Conservation (phyloP, 306 rosid genomes). For the Rosa lucieae region DNA sequence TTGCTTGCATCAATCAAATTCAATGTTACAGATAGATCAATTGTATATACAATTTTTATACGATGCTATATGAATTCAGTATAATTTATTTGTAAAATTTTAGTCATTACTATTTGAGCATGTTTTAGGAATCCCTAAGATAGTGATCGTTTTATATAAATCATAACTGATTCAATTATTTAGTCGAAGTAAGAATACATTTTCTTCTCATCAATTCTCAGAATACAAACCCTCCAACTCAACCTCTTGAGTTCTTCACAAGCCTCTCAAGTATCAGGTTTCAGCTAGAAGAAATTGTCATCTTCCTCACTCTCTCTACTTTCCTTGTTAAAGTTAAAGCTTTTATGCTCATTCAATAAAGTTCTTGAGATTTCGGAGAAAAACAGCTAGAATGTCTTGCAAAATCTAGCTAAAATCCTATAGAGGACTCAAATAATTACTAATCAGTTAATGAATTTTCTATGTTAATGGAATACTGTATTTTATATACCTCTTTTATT, state of each 20-base stretch:
- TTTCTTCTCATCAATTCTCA: conserved; percentile 29
- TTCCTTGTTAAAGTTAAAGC: conserved; percentile 22
- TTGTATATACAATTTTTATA: conserved; percentile 20
- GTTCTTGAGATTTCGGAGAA: too few species aligned
- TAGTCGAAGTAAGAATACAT: background rate
- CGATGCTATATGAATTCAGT: conserved; percentile 3
- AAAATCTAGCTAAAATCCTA: too few species aligned
- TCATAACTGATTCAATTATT: background rate
- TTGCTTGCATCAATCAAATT: conserved; percentile 7
- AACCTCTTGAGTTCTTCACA: conserved; percentile 15
- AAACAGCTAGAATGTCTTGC: too few species aligned
- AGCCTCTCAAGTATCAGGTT: conserved; percentile 8
- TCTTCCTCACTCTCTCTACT: conserved; percentile 19
- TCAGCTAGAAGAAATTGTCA: conserved; percentile 34
- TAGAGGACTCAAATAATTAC: too few species aligned
- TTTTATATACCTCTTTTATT: too few species aligned
- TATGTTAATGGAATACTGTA: too few species aligned
- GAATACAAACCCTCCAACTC: background rate
- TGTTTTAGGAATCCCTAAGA: background rate
- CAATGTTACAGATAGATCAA: conserved; percentile 18
- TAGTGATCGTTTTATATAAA: too few species aligned
- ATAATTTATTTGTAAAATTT: background rate
- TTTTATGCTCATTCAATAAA: background rate
- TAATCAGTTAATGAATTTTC: too few species aligned
- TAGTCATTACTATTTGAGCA: background rate